Percentiles rank a stretch among this genome's conserved stretches.
phyloP scores from a whole-genome alignment of 148 eudicot species.

The Rhododendron ovatum region DNA sequence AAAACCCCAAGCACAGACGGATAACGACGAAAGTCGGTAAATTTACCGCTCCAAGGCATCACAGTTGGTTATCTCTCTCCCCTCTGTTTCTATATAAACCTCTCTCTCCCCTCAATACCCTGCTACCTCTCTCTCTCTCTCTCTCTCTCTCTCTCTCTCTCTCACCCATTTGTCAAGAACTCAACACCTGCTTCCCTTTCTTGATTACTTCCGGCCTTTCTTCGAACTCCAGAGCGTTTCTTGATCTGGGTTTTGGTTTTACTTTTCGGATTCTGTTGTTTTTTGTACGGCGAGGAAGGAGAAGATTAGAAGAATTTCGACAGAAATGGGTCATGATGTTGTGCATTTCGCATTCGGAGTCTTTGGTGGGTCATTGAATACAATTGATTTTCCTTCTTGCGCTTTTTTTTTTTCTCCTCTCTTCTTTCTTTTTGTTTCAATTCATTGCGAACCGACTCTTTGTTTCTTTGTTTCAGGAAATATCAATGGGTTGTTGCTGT shows the following conservation, averaged over 20 bases:
- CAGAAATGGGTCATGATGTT: slow-evolving; percentile 10
- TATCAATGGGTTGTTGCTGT: slow-evolving; percentile 16
- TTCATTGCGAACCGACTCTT: not conserved
- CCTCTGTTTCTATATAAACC: not conserved
- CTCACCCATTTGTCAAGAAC: not conserved
- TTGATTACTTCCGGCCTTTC: not conserved
- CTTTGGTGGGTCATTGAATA: slow-evolving; percentile 17
- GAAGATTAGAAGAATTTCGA: not conserved
- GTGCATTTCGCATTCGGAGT: slow-evolving; percentile 20
- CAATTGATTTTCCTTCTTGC: not conserved
- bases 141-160: not conserved
- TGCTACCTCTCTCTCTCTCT: too few species aligned
- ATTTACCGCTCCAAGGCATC: not conserved
- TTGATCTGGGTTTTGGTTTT: not conserved
- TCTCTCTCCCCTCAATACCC: too few species aligned
- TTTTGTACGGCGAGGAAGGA: not conserved
- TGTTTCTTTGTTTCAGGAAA: slow-evolving; percentile 12
- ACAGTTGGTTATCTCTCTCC: not conserved
- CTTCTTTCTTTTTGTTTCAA: not conserved
- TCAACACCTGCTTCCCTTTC: not conserved
- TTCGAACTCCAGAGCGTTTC: not conserved
- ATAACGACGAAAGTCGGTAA: not conserved
- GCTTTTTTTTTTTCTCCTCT: not conserved
- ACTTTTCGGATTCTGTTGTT: not conserved
- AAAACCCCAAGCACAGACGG: not conserved